Evolutionary conservation across 2,329 filamentous ascomycete species (phyloP), one percentile per base, ranked within the genome.

Genomic region (Apiospora kogelbergensis): DNA sequence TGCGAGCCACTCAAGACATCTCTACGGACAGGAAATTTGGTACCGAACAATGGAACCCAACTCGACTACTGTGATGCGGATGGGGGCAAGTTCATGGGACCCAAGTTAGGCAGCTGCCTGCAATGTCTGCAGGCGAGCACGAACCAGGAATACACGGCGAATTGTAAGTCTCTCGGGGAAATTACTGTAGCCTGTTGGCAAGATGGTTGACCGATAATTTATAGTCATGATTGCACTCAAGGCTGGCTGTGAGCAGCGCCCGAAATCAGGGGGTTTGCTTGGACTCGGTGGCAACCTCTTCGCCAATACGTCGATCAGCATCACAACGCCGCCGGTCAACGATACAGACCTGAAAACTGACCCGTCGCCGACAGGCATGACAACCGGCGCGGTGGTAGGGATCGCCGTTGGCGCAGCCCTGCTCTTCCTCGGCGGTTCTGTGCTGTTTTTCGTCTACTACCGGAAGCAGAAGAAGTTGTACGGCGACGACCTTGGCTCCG

Each of bases 351-450:
- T 26, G 22, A 53, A 30, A 20, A 22, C 13, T 13, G 6, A 30
- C 48, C 76, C 76, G 1, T 76, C 71, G 0, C 71, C 74, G 3
- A 76, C 73, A 4, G 73, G 73, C 11, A 81, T 88, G 74, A 81
- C 83, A 0, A 81, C 82, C 0, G 83, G 84, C 2, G 83, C 84
- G n/a, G 85, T 88, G 20, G 84, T 84, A 0, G 87, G 86, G 22
- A 88, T 89, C 63, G 81, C 80, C 0, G 75, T 88, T 0, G 86
- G 84, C 15, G 82, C 80, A 7, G 79, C 79, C 0, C 76, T 85
- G 0, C 73, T 83, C 1, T 74, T 88, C 3, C 42, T 85, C 6
- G 80, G 83, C 0, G 81, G 80, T 2, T 71, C 78, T 0, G 81
- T 76, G 2, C 78, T 89, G 0, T 83, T 88, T 66, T 72, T 80